Percentiles rank a stretch among this genome's conserved stretches.
Evolutionary conservation across 2,329 filamentous ascomycete species (phyloP).

Genomic region (Penicillium vulpinum): DNA sequence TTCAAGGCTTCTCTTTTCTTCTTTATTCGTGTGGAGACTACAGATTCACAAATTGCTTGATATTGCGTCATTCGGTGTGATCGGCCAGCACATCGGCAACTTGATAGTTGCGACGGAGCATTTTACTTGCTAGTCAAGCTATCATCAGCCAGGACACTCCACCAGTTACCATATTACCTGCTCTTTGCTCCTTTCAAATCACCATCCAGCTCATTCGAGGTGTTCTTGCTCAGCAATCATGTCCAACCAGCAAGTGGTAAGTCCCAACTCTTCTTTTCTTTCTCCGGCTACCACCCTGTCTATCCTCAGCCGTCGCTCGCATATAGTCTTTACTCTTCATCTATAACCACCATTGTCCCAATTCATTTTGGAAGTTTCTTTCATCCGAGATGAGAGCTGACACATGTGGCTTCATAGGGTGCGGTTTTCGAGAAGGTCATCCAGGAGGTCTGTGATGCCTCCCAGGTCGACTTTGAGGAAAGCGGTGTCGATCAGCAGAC

Average conservation of each 20-base stretch:
- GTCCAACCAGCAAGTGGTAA: conserved; percentile 53
- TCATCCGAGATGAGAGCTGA: conserved; percentile 25
- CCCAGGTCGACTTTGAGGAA: conserved; percentile 94
- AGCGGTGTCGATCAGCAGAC: conserved; percentile 86
- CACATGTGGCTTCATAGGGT: conserved; percentile 53
- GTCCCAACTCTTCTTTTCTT: conserved; percentile 28
- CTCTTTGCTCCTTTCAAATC: conserved; percentile 19
- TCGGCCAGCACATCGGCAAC: conserved; percentile 21
- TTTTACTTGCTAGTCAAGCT: conserved; percentile 9
- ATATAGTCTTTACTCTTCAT: conserved; percentile 11
- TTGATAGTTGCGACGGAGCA: conserved; percentile 23
- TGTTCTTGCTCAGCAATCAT: conserved; percentile 31
- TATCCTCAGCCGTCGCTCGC: conserved; percentile 24
- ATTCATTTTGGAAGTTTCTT: not conserved
- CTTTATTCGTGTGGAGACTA: not conserved
- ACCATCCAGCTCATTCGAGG: conserved; percentile 6
- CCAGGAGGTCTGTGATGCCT: conserved; percentile 86
- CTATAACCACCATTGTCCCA: not conserved
- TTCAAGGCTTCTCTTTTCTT: not conserved
- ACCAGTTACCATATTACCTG: conserved; percentile 3
- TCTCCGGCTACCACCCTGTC: conserved; percentile 18
- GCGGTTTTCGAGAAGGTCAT: conserved; percentile 87
- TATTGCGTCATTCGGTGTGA: conserved; percentile 13
- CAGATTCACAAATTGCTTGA: not conserved
- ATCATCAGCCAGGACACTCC: conserved; percentile 28